Percentiles rank a stretch among this genome's conserved stretches.
These are phyloP conservation scores for Teunomyces tritomae DNA, from an alignment of 805 yeast genomes.

Conservation along the genomic window DNA sequence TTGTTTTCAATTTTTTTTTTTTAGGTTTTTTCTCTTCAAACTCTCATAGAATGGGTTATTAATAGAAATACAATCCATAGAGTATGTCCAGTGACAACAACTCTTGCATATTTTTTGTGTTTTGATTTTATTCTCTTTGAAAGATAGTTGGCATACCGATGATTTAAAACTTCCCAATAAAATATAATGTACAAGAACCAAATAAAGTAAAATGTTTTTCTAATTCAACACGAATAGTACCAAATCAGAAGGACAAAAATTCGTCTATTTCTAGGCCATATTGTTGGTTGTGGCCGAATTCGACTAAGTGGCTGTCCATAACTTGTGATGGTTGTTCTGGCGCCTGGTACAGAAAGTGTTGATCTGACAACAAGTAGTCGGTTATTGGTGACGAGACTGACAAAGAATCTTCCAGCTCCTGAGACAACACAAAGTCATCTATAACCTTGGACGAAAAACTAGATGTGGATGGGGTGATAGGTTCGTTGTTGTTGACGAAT, in stretches of 20 bases:
- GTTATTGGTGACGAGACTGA: slow-evolving; percentile 8
- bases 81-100: background rate
- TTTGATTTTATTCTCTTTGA: slow-evolving; percentile 4
- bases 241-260: slow-evolving; percentile 25
- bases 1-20: slow-evolving; percentile 4
- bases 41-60: background rate
- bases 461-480: slow-evolving; percentile 3
- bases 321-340: slow-evolving; percentile 4
- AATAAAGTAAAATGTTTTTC: background rate
- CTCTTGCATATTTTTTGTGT: background rate
- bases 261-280: slow-evolving; percentile 26
- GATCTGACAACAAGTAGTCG: slow-evolving; percentile 6
- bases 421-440: slow-evolving; percentile 8
- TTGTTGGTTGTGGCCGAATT: slow-evolving; percentile 9
- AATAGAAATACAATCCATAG: background rate
- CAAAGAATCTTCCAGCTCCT: slow-evolving; percentile 7
- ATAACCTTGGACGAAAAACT: slow-evolving; percentile 3
- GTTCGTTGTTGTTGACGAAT: background rate
- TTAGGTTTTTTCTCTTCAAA: background rate
- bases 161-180: background rate
- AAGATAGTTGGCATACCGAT: background rate
- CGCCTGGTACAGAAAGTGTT: slow-evolving; percentile 6
- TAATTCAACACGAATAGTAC: background rate
- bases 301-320: slow-evolving; percentile 4
- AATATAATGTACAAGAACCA: no score